These are phyloP conservation scores for Acanthochlamys bracteata DNA, from an alignment of 106 monocot genomes.

Conservation along the genomic window DNA sequence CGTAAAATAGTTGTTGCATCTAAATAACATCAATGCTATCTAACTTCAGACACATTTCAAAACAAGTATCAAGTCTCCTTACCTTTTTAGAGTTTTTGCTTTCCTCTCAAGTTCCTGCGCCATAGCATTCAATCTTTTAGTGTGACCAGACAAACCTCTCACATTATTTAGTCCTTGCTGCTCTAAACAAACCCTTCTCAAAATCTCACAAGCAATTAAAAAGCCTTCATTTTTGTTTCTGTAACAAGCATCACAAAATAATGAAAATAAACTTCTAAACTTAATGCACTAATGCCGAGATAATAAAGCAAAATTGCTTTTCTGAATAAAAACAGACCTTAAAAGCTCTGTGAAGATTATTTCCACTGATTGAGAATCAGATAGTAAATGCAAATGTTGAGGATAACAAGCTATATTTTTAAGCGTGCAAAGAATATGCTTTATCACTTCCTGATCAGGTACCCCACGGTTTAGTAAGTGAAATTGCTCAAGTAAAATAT, in stretches of 20 bases:
- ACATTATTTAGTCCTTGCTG: constrained; percentile 20
- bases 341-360: constrained; percentile 45
- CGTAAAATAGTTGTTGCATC: too few species aligned
- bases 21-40: too few species aligned
- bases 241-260: background rate
- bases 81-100: constrained; percentile 32
- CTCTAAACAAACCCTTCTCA: constrained; percentile 24
- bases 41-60: too few species aligned
- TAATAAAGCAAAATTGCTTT: too few species aligned
- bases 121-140: constrained; percentile 17
- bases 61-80: too few species aligned
- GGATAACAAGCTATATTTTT: constrained; percentile 37
- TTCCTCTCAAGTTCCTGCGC: constrained; percentile 34
- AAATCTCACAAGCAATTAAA: constrained; percentile 31
- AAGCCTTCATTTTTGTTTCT: constrained; percentile 59
- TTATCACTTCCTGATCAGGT: constrained; percentile 52
- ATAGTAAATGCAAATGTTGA: constrained; percentile 14
- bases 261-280: too few species aligned
- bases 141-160: constrained; percentile 10
- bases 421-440: constrained; percentile 36
- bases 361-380: constrained; percentile 19
- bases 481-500: constrained; percentile 43
- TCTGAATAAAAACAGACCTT: constrained; percentile 34
- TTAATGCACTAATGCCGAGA: too few species aligned
- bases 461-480: constrained; percentile 37